Evolutionary conservation across 1,139 yeast species (phyloP), one percentile per base, ranked within the genome.

Genomic region (Yamadazyma triangularis): DNA sequence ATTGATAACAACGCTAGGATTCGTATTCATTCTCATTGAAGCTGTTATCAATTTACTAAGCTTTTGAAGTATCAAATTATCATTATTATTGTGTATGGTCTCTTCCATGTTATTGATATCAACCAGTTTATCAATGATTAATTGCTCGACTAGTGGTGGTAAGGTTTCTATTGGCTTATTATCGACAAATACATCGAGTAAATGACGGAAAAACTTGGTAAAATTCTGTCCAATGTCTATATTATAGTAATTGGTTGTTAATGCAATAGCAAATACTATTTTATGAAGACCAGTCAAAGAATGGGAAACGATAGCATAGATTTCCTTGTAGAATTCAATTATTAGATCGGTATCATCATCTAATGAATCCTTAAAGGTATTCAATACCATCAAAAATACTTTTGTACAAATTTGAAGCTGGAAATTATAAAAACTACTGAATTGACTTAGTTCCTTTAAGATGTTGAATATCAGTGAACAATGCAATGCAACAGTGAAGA

Each of bases 361-460:
- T 13, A 40, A 34, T 1, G 33, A 53, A 29, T 53, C 42, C 21
- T 12, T 16, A 2, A 40, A 36, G 12, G 28, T 38, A 1, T 33
- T 25, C 29, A 84, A 58, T 0, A 74, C 70, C 1, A 37, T 36
- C 9, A 45, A 38, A 31, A 79, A 68, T 5, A 73, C 56, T 0
- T 46, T 40, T 30, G 72, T 50, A 40, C 76, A 74, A 13, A 60
- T 64, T 5, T 64, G 58, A 26, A 79, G 56, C 0, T 89, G 63
- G 45, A 82, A 78, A 28, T 69, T 72, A 51, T 85, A 87, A 40
- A 77, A 73, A 24, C 51, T 51, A 36, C 69, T 71, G 34, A 74
- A 68, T 22, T 50, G 47, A 30, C 64, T 65, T 23, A 79, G 34
- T 0, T 40, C 35, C 33, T 64, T 53, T 9, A 86, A 49, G 4